A percentile compares a stretch with the other conserved stretches of the same genome.
Conservation (phyloP, 768 basidiomycete genomes). For the Amanita thiersii region DNA sequence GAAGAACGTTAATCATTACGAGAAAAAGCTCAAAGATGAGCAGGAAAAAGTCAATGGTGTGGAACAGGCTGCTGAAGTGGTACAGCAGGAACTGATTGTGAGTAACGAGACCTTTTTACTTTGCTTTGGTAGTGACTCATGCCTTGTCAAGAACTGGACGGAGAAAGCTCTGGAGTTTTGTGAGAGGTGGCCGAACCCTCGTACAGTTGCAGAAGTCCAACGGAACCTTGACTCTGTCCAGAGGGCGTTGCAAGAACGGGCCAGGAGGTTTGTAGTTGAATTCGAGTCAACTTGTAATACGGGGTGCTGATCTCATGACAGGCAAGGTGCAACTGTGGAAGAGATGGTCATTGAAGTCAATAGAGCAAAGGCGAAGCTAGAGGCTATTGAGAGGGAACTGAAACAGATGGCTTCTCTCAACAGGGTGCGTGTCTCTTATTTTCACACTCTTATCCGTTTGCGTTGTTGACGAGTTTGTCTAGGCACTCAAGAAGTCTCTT, state of each 20-base stretch:
- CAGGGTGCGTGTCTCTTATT: conserved; percentile 36
- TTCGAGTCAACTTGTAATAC: not conserved
- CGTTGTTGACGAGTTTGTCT: conserved; percentile 4
- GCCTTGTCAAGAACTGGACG: conserved; percentile 47
- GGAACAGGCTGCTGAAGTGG: conserved; percentile 36
- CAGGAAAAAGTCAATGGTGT: conserved; percentile 32
- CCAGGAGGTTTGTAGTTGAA: conserved; percentile 39
- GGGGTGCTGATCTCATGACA: conserved; percentile 21
- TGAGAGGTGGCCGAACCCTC: conserved; percentile 45
- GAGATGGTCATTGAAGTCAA: conserved; percentile 69
- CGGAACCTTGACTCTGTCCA: conserved; percentile 56
- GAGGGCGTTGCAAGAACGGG: conserved; percentile 57
- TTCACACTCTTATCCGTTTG: not conserved
- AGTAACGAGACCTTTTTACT: conserved; percentile 11
- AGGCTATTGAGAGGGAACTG: conserved; percentile 54
- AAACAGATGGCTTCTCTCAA: conserved; percentile 57
- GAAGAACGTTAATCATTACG: conserved; percentile 36
- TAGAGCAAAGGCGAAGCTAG: conserved; percentile 48
- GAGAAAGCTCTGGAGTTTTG: conserved; percentile 57
- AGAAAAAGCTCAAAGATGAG: conserved; percentile 45
- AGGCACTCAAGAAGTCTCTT: conserved; percentile 67
- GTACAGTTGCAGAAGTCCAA: conserved; percentile 48
- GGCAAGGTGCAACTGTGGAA: conserved; percentile 71
- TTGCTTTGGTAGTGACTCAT: not conserved
- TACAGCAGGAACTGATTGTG: conserved; percentile 61